A percentile compares a stretch with the other conserved stretches of the same genome.
Evolutionary conservation across 2,329 filamentous ascomycete species (phyloP).

Genomic region (Massarina eburnea): DNA sequence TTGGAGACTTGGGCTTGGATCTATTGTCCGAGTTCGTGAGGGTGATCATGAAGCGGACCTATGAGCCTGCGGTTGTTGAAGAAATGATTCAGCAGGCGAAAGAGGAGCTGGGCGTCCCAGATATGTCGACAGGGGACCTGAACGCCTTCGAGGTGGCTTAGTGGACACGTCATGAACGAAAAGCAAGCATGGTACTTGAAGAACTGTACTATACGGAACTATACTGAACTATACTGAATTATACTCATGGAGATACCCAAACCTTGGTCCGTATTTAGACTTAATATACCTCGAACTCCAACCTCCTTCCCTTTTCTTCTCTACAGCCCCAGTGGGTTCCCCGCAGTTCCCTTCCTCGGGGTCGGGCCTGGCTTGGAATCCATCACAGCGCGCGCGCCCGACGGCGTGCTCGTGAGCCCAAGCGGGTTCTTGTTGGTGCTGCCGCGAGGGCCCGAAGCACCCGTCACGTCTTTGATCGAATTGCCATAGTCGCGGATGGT

Average conservation of each 20-base stretch:
- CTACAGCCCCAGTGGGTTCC: slow-evolving; percentile 48
- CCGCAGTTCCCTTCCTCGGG: slow-evolving; percentile 37
- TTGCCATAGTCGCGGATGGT: slow-evolving; percentile 53
- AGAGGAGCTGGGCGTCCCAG: slow-evolving; percentile 24
- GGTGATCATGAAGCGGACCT: slow-evolving; percentile 25
- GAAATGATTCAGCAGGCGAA: slow-evolving; percentile 31
- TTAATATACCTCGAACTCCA: neutral
- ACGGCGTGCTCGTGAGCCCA: slow-evolving; percentile 40
- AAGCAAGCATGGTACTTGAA: too few species aligned
- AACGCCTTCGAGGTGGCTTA: slow-evolving; percentile 28
- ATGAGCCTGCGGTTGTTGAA: slow-evolving; percentile 28
- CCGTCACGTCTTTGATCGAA: slow-evolving; percentile 51
- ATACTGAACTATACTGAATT: neutral
- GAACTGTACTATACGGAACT: neutral
- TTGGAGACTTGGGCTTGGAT: slow-evolving; percentile 28
- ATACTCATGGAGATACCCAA: neutral
- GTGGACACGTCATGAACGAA: too few species aligned
- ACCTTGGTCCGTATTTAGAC: neutral
- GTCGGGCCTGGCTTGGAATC: slow-evolving; percentile 21
- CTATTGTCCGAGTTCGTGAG: slow-evolving; percentile 36
- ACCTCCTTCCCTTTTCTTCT: neutral
- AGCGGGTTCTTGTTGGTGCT: slow-evolving; percentile 51
- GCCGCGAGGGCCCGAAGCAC: slow-evolving; percentile 47
- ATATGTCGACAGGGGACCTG: slow-evolving; percentile 34
- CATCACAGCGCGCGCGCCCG: slow-evolving; percentile 34